Percentiles rank a stretch among this genome's conserved stretches.
Conservation (phyloP, 2,329 filamentous ascomycete species). For the Claviceps cyperi region DNA sequence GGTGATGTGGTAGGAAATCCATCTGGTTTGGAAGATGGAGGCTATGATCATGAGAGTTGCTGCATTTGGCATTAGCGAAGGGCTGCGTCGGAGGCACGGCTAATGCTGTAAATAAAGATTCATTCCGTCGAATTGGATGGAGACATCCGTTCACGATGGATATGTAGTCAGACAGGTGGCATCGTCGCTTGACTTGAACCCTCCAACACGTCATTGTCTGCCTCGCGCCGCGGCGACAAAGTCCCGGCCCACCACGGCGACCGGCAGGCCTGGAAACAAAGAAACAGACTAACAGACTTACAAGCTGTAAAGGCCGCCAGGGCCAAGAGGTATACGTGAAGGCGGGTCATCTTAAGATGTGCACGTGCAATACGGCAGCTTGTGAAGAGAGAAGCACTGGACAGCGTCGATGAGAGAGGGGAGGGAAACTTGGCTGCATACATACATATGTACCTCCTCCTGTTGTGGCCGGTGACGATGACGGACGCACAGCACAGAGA, state of each 20-base stretch:
- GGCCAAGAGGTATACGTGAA: slow-evolving; percentile 27
- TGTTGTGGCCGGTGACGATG: background rate
- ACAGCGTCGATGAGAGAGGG: background rate
- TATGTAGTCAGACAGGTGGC: background rate
- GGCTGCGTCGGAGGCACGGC: no score
- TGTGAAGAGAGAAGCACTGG: background rate
- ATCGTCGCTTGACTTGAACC: background rate
- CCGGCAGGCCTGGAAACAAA: background rate
- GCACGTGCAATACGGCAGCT: background rate
- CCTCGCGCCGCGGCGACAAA: background rate
- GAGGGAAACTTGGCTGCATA: background rate
- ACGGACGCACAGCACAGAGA: background rate
- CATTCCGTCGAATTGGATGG: no score
- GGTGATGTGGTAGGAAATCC: slow-evolving; percentile 50
- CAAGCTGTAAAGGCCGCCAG: slow-evolving; percentile 28
- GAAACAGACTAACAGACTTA: slow-evolving; percentile 20
- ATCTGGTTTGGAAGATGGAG: slow-evolving; percentile 54
- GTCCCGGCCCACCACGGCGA: no score
- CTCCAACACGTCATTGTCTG: slow-evolving; percentile 13
- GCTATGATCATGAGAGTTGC: slow-evolving; percentile 58
- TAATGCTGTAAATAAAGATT: no score
- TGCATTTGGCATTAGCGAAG: slow-evolving; percentile 23
- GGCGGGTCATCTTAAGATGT: slow-evolving; percentile 25
- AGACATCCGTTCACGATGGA: no score
- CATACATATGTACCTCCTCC: no score